Conservation (phyloP, 2,329 filamentous ascomycete genomes). For the Ascochyta fabae region DNA sequence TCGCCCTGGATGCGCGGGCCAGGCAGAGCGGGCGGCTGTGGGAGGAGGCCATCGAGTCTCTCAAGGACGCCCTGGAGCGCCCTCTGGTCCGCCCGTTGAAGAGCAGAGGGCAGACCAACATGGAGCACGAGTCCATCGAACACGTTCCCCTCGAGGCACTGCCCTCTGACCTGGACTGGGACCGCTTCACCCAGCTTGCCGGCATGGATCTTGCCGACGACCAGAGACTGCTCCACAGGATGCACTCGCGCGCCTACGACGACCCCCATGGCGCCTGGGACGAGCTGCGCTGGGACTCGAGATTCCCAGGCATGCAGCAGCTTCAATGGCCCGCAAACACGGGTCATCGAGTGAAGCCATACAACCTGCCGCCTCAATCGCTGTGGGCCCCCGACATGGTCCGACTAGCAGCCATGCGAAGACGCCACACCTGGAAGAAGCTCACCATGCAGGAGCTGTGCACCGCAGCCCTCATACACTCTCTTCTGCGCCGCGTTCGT, state of each 20-base stretch:
- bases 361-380: conserved; percentile 54
- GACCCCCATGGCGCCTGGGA: conserved; percentile 31
- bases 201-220: conserved; percentile 39
- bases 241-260: conserved; percentile 18
- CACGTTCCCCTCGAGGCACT: conserved; percentile 22
- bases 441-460: conserved; percentile 50
- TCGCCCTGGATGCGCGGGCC: conserved; percentile 65
- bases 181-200: conserved; percentile 19
- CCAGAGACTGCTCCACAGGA: conserved; percentile 21
- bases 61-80: conserved; percentile 49
- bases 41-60: conserved; percentile 63
- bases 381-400: conserved; percentile 49
- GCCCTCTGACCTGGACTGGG: conserved; percentile 33
- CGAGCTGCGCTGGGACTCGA: conserved; percentile 39
- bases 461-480: conserved; percentile 50
- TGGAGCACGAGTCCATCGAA: neutral
- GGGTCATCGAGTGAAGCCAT: conserved; percentile 36
- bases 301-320: conserved; percentile 29
- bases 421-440: conserved; percentile 52
- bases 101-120: neutral
- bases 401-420: conserved; percentile 40
- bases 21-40: conserved; percentile 67
- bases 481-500: conserved; percentile 36
- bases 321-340: conserved; percentile 52
- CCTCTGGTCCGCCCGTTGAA: neutral